phyloP scores from a whole-genome alignment of 140 eudicot species.

The Ambrosia hybrid region DNA sequence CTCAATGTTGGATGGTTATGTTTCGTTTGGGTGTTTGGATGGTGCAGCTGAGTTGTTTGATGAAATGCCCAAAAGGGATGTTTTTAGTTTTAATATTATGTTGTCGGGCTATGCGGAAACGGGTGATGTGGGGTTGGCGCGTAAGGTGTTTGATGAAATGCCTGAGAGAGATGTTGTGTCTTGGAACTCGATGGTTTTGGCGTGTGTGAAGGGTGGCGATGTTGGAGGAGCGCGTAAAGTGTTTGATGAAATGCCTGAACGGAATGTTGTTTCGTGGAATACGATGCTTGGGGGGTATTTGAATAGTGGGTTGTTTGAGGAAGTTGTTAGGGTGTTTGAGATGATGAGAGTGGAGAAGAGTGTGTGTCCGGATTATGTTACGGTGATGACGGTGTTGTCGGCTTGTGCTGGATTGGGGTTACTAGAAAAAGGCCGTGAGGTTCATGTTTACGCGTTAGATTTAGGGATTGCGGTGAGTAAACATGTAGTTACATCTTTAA shows the following conservation, averaged over 20 bases:
- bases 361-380: slow-evolving; percentile 33
- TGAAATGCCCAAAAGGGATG: slow-evolving; percentile 40
- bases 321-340: slow-evolving; percentile 37
- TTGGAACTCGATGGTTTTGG: slow-evolving; percentile 47
- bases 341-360: slow-evolving; percentile 35
- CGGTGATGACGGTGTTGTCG: slow-evolving; percentile 34
- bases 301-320: slow-evolving; percentile 19
- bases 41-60: slow-evolving; percentile 33
- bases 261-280: slow-evolving; percentile 46
- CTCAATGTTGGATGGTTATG: slow-evolving; percentile 47
- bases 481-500: slow-evolving; percentile 40
- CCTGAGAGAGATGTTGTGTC: slow-evolving; percentile 30
- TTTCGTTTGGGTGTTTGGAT: slow-evolving; percentile 34
- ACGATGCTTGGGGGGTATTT: slow-evolving; percentile 44
- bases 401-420: slow-evolving; percentile 48
- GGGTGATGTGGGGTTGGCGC: slow-evolving; percentile 35
- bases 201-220: slow-evolving; percentile 39
- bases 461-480: slow-evolving; percentile 23
- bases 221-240: slow-evolving; percentile 37
- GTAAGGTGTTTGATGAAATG: slow-evolving; percentile 32
- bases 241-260: slow-evolving; percentile 49
- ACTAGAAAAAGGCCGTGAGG: slow-evolving; percentile 38
- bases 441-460: slow-evolving; percentile 35
- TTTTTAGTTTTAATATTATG: slow-evolving; percentile 37
- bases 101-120: slow-evolving; percentile 43